Base-by-base conservation (phyloP, 208 protist species). In the Acanthamoeba healyi region DNA sequence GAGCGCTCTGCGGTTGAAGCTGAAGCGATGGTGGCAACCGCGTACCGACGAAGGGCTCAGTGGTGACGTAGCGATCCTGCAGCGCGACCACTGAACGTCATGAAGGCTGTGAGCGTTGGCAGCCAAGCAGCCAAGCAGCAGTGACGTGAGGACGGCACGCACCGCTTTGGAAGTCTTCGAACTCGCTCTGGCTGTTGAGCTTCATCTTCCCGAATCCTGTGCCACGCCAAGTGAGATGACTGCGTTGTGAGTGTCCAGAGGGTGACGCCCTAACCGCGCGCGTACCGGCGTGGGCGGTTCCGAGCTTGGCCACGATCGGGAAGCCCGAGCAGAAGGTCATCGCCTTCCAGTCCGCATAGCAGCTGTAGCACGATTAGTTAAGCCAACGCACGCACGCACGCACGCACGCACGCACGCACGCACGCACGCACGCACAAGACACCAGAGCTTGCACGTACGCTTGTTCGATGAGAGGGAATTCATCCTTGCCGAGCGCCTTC, bases 331-430 rank as follows among this genome's bases (percentile, higher is more conserved):
- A 61, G 22, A 87, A 87, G 29, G 77, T 61, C 46, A 61, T 61
- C 44, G 77, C 77, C 44, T 87, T 87, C 77, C 77, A 87, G 19
- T 87, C 77, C 29, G 29, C 49, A 34, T 87, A 87, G 49, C 77
- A 87, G 36, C 67, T 77, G n/a, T 34, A 58, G 51, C 44, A 15
- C 44, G 12, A 49, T 49, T 49, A 49, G 44, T 4, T 49, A n/a
- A n/a, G n/a, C n/a, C n/a, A n/a, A n/a, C n/a, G n/a, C n/a, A n/a
- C n/a, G n/a, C n/a, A n/a, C n/a, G n/a, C n/a, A n/a, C n/a, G n/a
- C n/a, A n/a, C n/a, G n/a, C n/a, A n/a, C n/a, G n/a, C n/a, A n/a
- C n/a, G n/a, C n/a, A n/a, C n/a, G n/a, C n/a, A n/a, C n/a, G n/a
- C n/a, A n/a, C n/a, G n/a, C n/a, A n/a, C n/a, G n/a, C n/a, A n/a